Percentiles rank a stretch among this genome's conserved stretches.
Evolutionary conservation across 2,329 filamentous ascomycete genomes (phyloP).

Genomic region (Penicillium sp.): DNA sequence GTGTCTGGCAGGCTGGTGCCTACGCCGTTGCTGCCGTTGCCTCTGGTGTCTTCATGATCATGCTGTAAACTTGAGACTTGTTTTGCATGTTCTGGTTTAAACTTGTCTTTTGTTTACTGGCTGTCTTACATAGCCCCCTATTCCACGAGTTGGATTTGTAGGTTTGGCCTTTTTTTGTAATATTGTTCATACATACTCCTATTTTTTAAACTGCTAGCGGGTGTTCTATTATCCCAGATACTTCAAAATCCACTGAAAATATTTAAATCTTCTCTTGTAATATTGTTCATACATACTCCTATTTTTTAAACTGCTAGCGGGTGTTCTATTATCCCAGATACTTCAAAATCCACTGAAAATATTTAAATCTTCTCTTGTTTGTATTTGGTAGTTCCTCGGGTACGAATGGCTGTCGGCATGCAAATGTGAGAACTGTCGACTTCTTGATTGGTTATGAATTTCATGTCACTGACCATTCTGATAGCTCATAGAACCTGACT

Average conservation of each 20-base stretch:
- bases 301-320: conserved; percentile 3
- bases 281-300: conserved; percentile 15
- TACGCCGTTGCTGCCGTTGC: conserved; percentile 39
- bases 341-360: background rate
- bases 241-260: no score
- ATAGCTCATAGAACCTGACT: background rate
- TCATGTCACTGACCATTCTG: background rate
- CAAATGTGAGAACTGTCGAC: background rate
- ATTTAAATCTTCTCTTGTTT: background rate
- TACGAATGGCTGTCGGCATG: background rate
- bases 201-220: no score
- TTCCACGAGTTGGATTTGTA: conserved; percentile 1
- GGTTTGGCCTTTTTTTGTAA: conserved; percentile 7
- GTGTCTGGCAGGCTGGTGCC: conserved; percentile 35
- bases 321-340: conserved; percentile 6
- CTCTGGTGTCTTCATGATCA: conserved; percentile 41
- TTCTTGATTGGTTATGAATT: background rate
- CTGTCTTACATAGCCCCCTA: background rate
- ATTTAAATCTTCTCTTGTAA: no score
- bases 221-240: no score
- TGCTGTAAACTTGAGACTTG: conserved; percentile 32
- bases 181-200: no score
- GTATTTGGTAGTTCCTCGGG: background rate
- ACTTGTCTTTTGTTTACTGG: background rate
- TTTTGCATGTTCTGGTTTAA: conserved; percentile 1